These are phyloP conservation scores for Saitozyma sp. DNA, from an alignment of 768 basidiomycete species.

Conservation along the genomic window DNA sequence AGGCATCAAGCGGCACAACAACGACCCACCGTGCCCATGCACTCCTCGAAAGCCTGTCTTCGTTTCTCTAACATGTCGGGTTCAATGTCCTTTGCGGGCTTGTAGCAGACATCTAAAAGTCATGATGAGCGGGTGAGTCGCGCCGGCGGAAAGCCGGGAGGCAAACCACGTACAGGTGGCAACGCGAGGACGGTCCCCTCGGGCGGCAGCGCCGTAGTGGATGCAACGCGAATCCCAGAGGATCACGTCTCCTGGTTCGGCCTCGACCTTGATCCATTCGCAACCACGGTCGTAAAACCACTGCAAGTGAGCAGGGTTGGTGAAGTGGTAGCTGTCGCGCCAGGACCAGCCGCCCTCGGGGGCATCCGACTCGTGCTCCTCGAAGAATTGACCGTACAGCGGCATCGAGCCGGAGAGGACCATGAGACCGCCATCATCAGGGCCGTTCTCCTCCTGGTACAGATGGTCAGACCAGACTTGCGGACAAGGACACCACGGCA, in stretches of 20 bases:
- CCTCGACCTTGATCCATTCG: slow-evolving; percentile 48
- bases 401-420: slow-evolving; percentile 51
- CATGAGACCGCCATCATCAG: slow-evolving; percentile 54
- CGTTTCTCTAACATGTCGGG: slow-evolving; percentile 25
- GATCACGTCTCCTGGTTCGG: slow-evolving; percentile 50
- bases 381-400: slow-evolving; percentile 50
- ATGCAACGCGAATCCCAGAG: slow-evolving; percentile 50
- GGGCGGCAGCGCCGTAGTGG: slow-evolving; percentile 49
- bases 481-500: neutral
- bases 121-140: too few relatives aligned
- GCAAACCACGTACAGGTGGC: slow-evolving; percentile 45
- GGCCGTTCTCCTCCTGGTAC: slow-evolving; percentile 46
- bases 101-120: too few relatives aligned
- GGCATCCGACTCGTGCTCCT: slow-evolving; percentile 36
- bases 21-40: slow-evolving; percentile 30
- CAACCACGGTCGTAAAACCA: slow-evolving; percentile 54
- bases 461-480: slow-evolving; percentile 4
- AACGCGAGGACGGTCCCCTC: slow-evolving; percentile 36
- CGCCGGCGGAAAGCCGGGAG: too few relatives aligned
- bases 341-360: slow-evolving; percentile 32
- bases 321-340: slow-evolving; percentile 30
- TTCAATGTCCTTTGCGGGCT: slow-evolving; percentile 39
- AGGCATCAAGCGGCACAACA: too few relatives aligned
- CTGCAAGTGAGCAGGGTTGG: slow-evolving; percentile 30
- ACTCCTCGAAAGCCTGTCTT: slow-evolving; percentile 29